Percentiles rank a stretch among this genome's conserved stretches.
Evolutionary conservation across 2,329 filamentous ascomycete species (phyloP).

Genomic region (Sarocladium oryzae): DNA sequence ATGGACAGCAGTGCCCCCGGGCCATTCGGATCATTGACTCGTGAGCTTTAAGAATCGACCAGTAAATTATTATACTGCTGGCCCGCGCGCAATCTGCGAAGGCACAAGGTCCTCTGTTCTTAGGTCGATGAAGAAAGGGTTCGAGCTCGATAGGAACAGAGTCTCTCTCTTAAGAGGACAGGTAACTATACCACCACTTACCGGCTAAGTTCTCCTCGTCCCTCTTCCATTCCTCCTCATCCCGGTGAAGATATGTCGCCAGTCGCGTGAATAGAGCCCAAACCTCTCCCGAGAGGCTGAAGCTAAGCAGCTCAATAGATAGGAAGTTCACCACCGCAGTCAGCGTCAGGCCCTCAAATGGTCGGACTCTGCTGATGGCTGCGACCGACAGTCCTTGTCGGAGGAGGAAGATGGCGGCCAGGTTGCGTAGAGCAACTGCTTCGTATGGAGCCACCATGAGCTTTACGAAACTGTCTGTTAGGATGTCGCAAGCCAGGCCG

Average conservation of each 20-base stretch:
- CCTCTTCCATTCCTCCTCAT: slow-evolving; percentile 37
- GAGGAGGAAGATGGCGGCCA: slow-evolving; percentile 36
- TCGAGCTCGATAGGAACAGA: too few relatives aligned
- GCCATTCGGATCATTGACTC: too few relatives aligned
- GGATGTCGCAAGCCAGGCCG: slow-evolving; percentile 38
- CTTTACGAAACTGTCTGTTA: slow-evolving; percentile 36
- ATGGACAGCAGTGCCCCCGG: too few relatives aligned
- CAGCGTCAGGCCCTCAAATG: slow-evolving; percentile 31
- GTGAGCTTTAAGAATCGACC: too few relatives aligned
- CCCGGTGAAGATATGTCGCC: slow-evolving; percentile 33
- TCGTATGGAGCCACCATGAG: slow-evolving; percentile 41
- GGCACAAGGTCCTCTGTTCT: too few relatives aligned
- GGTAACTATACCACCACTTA: background rate
- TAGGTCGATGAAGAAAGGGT: too few relatives aligned
- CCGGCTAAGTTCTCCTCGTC: slow-evolving; percentile 16
- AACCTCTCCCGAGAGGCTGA: slow-evolving; percentile 36
- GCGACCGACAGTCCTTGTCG: slow-evolving; percentile 30
- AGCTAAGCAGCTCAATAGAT: slow-evolving; percentile 37
- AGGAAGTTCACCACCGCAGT: slow-evolving; percentile 39
- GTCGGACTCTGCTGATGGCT: slow-evolving; percentile 32
- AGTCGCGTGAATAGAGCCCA: slow-evolving; percentile 36
- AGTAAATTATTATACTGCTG: too few relatives aligned
- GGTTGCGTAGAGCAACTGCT: slow-evolving; percentile 35
- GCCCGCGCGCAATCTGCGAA: too few relatives aligned
- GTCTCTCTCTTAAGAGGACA: background rate